Conservation (phyloP, 192 early-diverging fungal species). For the Backusella liffmaniae region DNA sequence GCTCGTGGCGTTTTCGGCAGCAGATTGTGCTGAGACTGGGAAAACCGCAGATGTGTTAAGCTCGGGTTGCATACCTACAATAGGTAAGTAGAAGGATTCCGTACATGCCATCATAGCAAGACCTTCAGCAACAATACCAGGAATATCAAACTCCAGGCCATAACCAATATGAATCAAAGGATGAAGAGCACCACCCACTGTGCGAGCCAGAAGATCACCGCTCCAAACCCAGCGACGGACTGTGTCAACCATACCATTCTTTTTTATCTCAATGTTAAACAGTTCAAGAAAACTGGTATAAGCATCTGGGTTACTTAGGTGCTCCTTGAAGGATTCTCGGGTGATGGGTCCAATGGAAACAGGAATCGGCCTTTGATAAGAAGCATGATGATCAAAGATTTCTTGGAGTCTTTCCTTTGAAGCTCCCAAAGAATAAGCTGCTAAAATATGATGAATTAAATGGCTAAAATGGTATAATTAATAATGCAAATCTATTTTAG, state of each 20-base stretch:
- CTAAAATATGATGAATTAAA: conserved; percentile 53
- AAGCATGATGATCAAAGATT: conserved; percentile 47
- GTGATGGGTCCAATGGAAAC: conserved; percentile 37
- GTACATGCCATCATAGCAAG: conserved; percentile 51
- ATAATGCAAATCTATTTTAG: not conserved
- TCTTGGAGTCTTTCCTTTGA: conserved; percentile 44
- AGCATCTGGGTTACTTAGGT: conserved; percentile 37
- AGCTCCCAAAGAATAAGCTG: conserved; percentile 53
- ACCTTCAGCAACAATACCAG: conserved; percentile 50
- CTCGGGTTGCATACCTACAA: conserved; percentile 14
- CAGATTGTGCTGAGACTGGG: not conserved
- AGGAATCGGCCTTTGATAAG: conserved; percentile 26
- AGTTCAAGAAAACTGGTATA: conserved; percentile 51
- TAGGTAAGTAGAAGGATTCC: conserved; percentile 14
- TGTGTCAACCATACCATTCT: conserved; percentile 34
- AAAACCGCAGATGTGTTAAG: not conserved
- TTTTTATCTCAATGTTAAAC: conserved; percentile 45
- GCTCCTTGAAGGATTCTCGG: conserved; percentile 31
- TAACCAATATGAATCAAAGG: conserved; percentile 66
- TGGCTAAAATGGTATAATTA: conserved; percentile 32
- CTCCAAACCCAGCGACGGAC: conserved; percentile 47
- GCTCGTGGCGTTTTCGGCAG: not conserved
- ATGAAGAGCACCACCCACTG: conserved; percentile 53
- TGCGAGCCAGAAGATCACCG: conserved; percentile 38
- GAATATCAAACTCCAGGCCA: conserved; percentile 58